Percentiles rank a stretch among this genome's conserved stretches.
These are phyloP conservation scores for Sphaceloma murrayae DNA, from an alignment of 2,329 filamentous ascomycete species.

Conservation along the genomic window DNA sequence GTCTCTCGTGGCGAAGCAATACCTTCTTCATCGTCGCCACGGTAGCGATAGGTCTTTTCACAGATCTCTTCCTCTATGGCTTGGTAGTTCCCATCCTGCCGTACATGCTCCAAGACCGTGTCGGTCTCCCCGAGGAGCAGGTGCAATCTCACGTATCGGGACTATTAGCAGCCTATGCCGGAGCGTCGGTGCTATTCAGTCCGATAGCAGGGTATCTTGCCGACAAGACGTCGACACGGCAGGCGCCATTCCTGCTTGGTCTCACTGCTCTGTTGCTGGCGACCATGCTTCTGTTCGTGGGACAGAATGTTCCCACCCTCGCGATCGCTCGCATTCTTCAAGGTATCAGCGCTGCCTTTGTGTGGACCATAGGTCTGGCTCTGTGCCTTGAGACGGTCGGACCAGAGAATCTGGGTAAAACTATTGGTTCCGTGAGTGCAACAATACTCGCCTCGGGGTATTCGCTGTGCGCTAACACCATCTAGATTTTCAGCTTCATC, in stretches of 20 bases:
- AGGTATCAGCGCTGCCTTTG: constrained; percentile 48
- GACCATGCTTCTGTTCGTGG: constrained; percentile 47
- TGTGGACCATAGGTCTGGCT: constrained; percentile 52
- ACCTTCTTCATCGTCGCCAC: constrained; percentile 50
- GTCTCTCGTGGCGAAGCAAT: constrained; percentile 47
- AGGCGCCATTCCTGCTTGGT: constrained; percentile 49
- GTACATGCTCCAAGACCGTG: constrained; percentile 46
- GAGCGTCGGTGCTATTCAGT: constrained; percentile 43
- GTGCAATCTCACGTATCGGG: constrained; percentile 46
- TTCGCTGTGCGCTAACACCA: not conserved
- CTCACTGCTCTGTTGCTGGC: constrained; percentile 44
- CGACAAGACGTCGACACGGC: constrained; percentile 44
- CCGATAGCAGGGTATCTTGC: constrained; percentile 47
- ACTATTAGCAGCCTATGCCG: constrained; percentile 47
- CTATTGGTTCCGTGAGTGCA: constrained; percentile 45
- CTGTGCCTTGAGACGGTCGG: constrained; percentile 51
- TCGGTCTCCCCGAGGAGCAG: constrained; percentile 39
- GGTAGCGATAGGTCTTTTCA: constrained; percentile 47
- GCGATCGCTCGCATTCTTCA: constrained; percentile 47
- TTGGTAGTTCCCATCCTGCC: constrained; percentile 51
- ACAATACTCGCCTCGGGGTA: not conserved
- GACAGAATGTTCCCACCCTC: constrained; percentile 40
- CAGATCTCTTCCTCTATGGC: constrained; percentile 51
- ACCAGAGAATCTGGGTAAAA: constrained; percentile 48
- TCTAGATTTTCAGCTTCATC: constrained; percentile 49